Percentiles rank a stretch among this genome's conserved stretches.
Conservation (phyloP, 352 stramenopile species). For the Globisporangium solare region DNA sequence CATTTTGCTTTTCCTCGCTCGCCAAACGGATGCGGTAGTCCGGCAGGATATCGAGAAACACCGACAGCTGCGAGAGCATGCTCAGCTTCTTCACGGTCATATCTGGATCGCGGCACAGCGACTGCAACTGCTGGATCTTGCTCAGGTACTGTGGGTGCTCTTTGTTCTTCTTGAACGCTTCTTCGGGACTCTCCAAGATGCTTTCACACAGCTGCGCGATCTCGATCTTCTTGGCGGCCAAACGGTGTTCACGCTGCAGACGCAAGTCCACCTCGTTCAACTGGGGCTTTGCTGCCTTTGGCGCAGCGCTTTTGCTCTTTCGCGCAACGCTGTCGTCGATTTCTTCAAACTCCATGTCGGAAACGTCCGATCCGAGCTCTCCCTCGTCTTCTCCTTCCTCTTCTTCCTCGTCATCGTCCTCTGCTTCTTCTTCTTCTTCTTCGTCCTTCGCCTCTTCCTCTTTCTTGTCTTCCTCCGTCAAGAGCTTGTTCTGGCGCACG, state of each 20-base stretch:
- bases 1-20: conserved; percentile 81
- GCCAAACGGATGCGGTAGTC: conserved; percentile 92
- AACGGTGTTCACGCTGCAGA: conserved; percentile 57
- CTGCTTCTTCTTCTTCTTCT: conserved; percentile 25
- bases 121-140: conserved; percentile 77
- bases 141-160: conserved; percentile 73
- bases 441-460: conserved; percentile 18
- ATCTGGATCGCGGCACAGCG: conserved; percentile 67
- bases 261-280: conserved; percentile 55
- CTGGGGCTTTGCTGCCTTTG: conserved; percentile 9
- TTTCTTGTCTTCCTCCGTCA: conserved; percentile 35
- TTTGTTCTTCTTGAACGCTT: conserved; percentile 85
- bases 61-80: conserved; percentile 90
- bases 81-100: conserved; percentile 79
- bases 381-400: conserved; percentile 35
- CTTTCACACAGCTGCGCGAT: conserved; percentile 87
- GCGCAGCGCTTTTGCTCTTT: conserved; percentile 5
- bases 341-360: conserved; percentile 83
- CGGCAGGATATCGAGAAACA: conserved; percentile 95
- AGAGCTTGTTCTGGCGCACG: conserved; percentile 67
- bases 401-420: conserved; percentile 31
- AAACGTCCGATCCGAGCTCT: conserved; percentile 60
- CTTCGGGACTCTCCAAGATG: conserved; percentile 84
- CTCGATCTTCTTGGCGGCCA: conserved; percentile 83
- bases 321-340: conserved; percentile 26